A percentile compares a stretch with the other conserved stretches of the same genome.
Evolutionary conservation across 345 rosid genomes (phyloP).

Genomic region (Aegle marmelos): DNA sequence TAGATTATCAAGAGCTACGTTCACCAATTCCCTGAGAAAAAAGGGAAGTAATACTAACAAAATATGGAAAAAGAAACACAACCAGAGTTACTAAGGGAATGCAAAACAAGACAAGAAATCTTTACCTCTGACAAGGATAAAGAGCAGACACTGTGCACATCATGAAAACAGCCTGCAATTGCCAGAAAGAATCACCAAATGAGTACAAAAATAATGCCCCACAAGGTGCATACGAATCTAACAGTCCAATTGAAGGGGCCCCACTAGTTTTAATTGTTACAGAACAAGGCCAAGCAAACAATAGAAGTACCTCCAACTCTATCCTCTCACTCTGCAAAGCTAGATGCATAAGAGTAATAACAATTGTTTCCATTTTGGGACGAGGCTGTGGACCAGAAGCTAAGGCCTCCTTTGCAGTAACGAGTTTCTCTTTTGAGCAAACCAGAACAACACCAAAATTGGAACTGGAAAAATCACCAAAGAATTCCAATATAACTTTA

Average conservation of each 20-base stretch:
- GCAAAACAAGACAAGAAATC: background rate
- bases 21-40: conserved; percentile 73
- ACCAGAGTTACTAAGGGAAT: background rate
- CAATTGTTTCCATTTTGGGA: conserved; percentile 63
- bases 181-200: conserved; percentile 14
- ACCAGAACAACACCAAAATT: conserved; percentile 73
- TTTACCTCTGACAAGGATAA: conserved; percentile 78
- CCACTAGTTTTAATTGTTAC: conserved; percentile 3
- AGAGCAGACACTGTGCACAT: conserved; percentile 75
- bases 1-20: conserved; percentile 58
- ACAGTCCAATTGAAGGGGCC: too few relatives aligned
- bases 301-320: conserved; percentile 66
- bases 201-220: conserved; percentile 1
- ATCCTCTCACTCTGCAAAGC: conserved; percentile 83
- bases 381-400: conserved; percentile 75
- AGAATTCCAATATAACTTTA: background rate
- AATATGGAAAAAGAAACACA: background rate
- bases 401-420: conserved; percentile 68
- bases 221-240: background rate
- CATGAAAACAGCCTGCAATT: conserved; percentile 85
- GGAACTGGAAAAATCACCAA: conserved; percentile 45
- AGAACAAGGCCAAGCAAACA: conserved; percentile 6
- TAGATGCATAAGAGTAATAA: conserved; percentile 82
- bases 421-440: conserved; percentile 61
- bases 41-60: background rate